A percentile compares a stretch with the other conserved stretches of the same genome.
phyloP scores from a whole-genome alignment of 257 asterid genomes.

The Paraleonurus japonicus region DNA sequence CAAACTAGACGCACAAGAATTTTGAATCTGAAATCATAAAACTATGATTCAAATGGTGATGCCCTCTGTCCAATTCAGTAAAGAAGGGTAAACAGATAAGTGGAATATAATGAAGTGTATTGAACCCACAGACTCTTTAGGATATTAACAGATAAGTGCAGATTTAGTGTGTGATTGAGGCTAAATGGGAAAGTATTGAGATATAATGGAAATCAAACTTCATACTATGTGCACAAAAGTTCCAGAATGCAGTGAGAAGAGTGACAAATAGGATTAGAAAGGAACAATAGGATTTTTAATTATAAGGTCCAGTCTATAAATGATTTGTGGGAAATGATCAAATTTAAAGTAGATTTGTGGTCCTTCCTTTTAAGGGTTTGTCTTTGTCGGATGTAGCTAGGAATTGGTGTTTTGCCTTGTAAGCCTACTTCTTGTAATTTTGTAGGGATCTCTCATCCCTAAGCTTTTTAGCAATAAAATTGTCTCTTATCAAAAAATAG shows the following conservation, averaged over 20 bases:
- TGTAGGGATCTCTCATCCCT: no score
- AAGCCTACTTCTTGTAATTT: no score
- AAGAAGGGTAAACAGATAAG: background rate
- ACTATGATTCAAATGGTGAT: background rate
- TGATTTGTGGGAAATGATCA: no score
- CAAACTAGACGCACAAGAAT: constrained; percentile 3
- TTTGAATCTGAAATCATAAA: background rate
- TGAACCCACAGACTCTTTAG: background rate
- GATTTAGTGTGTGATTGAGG: background rate
- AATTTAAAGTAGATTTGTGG: no score
- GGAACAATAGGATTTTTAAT: no score
- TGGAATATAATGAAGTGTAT: background rate
- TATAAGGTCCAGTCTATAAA: no score
- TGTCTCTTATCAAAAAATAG: no score
- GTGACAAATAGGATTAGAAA: background rate
- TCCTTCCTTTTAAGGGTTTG: no score
- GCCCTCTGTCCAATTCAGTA: background rate
- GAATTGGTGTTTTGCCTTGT: no score
- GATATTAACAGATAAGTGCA: constrained; percentile 1
- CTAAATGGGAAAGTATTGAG: background rate
- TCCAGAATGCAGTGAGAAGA: background rate
- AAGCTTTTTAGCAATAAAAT: no score
- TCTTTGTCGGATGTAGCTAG: no score
- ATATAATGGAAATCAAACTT: background rate
- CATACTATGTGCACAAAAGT: background rate